Conservation (phyloP, 78 protist genomes). For the Pelomyxa schiedti region DNA sequence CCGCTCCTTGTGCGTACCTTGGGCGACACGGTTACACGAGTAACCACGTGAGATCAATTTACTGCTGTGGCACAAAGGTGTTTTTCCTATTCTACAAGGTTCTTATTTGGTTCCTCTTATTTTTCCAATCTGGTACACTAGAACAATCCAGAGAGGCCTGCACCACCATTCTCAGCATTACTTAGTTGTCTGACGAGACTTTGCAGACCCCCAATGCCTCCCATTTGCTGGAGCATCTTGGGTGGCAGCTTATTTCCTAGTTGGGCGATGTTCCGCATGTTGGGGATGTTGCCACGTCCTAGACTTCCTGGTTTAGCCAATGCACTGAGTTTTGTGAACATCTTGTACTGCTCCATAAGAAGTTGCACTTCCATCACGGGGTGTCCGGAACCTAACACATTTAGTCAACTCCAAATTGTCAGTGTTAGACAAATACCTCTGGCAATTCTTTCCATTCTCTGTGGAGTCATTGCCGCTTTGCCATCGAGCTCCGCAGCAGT, state of each 20-base stretch:
- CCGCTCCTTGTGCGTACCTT: too few species aligned
- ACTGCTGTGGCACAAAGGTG: too few species aligned
- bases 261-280: conserved; percentile 15
- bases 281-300: background rate
- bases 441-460: conserved; percentile 57
- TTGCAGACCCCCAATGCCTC: conserved; percentile 57
- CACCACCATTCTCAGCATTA: background rate
- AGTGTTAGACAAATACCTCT: too few species aligned
- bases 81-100: too few species aligned
- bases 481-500: conserved; percentile 66
- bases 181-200: conserved; percentile 16
- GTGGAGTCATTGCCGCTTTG: conserved; percentile 34
- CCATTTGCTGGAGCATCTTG: conserved; percentile 74
- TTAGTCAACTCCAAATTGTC: too few species aligned
- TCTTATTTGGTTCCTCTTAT: too few species aligned
- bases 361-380: conserved; percentile 60
- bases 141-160: too few species aligned
- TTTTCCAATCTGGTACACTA: too few species aligned
- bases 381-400: conserved; percentile 82
- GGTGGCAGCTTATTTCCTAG: conserved; percentile 69
- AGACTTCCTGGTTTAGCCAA: too few species aligned
- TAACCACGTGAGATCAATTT: too few species aligned
- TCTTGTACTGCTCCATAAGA: conserved; percentile 61
- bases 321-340: conserved; percentile 22
- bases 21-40: too few species aligned